Percentiles rank a stretch among this genome's conserved stretches.
Conservation (phyloP, 805 yeast species). For the Hanseniaspora lindneri region DNA sequence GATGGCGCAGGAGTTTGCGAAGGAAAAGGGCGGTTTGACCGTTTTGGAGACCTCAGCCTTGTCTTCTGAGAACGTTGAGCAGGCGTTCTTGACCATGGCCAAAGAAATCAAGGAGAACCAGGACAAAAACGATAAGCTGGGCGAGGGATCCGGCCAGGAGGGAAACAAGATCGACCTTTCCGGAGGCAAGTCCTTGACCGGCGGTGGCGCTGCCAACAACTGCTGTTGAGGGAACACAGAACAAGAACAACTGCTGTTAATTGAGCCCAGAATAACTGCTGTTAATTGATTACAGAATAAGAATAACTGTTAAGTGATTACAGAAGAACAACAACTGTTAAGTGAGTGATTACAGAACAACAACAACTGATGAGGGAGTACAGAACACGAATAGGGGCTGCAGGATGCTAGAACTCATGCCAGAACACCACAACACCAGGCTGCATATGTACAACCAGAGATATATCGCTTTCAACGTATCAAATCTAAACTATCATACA, state of each 20-base stretch:
- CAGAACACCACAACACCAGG: too few relatives aligned
- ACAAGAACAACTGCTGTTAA: slow-evolving; percentile 28
- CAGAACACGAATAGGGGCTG: too few relatives aligned
- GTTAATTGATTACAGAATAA: too few relatives aligned
- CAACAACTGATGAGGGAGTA: too few relatives aligned
- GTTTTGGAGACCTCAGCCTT: slow-evolving; percentile 93
- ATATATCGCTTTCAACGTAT: too few relatives aligned
- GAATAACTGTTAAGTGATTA: too few relatives aligned
- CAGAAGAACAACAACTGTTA: too few relatives aligned
- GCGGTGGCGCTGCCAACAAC: slow-evolving; percentile 31
- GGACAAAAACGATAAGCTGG: slow-evolving; percentile 43
- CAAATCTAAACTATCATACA: too few relatives aligned
- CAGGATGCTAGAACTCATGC: too few relatives aligned
- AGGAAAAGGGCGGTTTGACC: slow-evolving; percentile 74
- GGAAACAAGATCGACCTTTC: slow-evolving; percentile 53
- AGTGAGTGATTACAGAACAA: too few relatives aligned
- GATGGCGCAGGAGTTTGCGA: slow-evolving; percentile 95
- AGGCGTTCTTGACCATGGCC: slow-evolving; percentile 97
- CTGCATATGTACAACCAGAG: too few relatives aligned
- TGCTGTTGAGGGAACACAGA: slow-evolving; percentile 35
- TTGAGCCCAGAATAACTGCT: not conserved
- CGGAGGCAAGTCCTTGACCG: slow-evolving; percentile 46
- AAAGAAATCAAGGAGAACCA: slow-evolving; percentile 94
- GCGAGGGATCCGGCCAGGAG: slow-evolving; percentile 36
- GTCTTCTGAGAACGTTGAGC: slow-evolving; percentile 92